Conservation (phyloP, 257 asterid species). For the Cordia subcordata region DNA sequence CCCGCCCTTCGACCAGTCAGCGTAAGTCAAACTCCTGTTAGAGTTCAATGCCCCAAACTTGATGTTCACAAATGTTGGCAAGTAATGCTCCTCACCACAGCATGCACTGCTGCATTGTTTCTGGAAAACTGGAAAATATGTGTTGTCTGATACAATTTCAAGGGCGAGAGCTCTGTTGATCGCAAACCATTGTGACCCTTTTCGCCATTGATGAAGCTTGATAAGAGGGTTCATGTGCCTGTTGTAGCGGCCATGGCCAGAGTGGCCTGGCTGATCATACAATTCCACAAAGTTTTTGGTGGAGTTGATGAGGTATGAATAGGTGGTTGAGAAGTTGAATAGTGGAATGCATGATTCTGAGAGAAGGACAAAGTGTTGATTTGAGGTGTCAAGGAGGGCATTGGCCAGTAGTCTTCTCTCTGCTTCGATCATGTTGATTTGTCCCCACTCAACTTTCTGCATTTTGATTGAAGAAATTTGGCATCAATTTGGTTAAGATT, state of each 20-base stretch:
- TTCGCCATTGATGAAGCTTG: slow-evolving; percentile 54
- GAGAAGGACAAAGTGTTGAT: slow-evolving; percentile 70
- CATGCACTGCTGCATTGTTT: slow-evolving; percentile 46
- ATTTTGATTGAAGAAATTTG: not conserved
- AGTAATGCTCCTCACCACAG: slow-evolving; percentile 78
- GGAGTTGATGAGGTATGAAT: slow-evolving; percentile 60
- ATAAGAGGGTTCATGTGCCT: slow-evolving; percentile 50
- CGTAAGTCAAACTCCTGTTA: slow-evolving; percentile 64
- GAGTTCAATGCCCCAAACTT: slow-evolving; percentile 42
- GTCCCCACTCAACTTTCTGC: slow-evolving; percentile 81
- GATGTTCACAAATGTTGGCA: slow-evolving; percentile 61
- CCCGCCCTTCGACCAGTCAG: slow-evolving; percentile 84
- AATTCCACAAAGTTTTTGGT: slow-evolving; percentile 49
- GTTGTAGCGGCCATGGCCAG: slow-evolving; percentile 68
- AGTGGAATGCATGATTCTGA: slow-evolving; percentile 87
- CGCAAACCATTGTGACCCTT: slow-evolving; percentile 93
- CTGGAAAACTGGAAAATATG: slow-evolving; percentile 42
- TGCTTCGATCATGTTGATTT: slow-evolving; percentile 81
- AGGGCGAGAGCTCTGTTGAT: slow-evolving; percentile 57
- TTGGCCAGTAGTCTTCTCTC: slow-evolving; percentile 77
- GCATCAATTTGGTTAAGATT: too few species aligned
- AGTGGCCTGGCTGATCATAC: slow-evolving; percentile 45
- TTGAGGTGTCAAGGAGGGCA: slow-evolving; percentile 82
- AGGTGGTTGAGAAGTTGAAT: slow-evolving; percentile 70
- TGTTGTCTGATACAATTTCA: slow-evolving; percentile 54